phyloP scores from a whole-genome alignment of 2,329 filamentous ascomycete species.

The Hymenoscyphus scutula region DNA sequence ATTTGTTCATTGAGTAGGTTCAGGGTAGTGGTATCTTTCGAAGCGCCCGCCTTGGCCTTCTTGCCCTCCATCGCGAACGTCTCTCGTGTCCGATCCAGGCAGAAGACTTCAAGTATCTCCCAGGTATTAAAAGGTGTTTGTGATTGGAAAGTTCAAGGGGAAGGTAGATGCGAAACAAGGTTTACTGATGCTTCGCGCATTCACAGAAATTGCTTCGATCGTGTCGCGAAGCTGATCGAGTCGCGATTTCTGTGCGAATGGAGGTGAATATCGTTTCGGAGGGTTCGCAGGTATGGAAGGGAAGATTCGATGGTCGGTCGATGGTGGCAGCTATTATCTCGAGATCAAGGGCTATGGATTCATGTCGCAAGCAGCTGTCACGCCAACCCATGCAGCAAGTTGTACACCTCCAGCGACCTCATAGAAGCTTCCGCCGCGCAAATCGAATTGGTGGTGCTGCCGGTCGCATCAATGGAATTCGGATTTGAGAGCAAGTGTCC shows the following conservation, averaged over 20 bases:
- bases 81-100: constrained; percentile 2
- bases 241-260: background rate
- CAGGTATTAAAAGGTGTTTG: background rate
- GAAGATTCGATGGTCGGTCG: background rate
- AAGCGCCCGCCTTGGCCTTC: constrained; percentile 12
- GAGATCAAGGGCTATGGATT: constrained; percentile 27
- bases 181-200: background rate
- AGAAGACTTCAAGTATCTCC: background rate
- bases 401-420: constrained; percentile 18
- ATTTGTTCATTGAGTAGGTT: constrained; percentile 28
- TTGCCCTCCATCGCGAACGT: constrained; percentile 20
- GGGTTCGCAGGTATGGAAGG: background rate
- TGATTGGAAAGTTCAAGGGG: constrained; percentile 3
- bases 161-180: constrained; percentile 10
- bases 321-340: constrained; percentile 18
- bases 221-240: background rate
- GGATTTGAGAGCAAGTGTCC: background rate
- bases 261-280: background rate
- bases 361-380: constrained; percentile 30
- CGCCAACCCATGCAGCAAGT: constrained; percentile 13
- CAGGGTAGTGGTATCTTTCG: constrained; percentile 16
- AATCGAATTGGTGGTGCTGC: constrained; percentile 8
- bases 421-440: constrained; percentile 22
- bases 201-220: background rate
- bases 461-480: constrained; percentile 6